Evolutionary conservation across 1,139 yeast species (phyloP).

Genomic region (Geotrichum europaeum): DNA sequence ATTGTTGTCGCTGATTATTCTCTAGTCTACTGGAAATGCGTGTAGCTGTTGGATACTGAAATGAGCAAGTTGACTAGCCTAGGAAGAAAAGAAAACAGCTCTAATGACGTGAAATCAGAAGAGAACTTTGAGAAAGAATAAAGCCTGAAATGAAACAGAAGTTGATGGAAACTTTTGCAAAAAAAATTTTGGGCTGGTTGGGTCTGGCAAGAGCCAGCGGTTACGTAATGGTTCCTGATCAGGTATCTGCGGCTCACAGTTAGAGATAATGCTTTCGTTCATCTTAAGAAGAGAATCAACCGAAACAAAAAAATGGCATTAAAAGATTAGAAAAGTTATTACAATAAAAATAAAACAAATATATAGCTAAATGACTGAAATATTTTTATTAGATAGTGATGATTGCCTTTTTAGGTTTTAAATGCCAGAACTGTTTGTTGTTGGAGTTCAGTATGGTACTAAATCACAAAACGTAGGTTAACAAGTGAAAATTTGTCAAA

Average conservation of each 20-base stretch:
- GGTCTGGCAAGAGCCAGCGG: background rate
- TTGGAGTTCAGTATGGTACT: no score
- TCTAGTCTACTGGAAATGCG: background rate
- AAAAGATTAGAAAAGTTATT: background rate
- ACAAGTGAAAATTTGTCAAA: background rate
- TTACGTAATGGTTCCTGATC: background rate
- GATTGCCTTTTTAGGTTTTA: no score
- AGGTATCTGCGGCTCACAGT: background rate
- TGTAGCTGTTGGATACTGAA: background rate
- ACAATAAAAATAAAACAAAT: background rate
- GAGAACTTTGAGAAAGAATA: background rate
- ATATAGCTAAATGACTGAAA: background rate
- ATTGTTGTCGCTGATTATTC: background rate
- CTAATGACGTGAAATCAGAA: background rate
- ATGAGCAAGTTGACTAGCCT: background rate
- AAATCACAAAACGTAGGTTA: background rate
- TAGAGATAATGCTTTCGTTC: background rate
- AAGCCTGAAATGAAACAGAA: background rate
- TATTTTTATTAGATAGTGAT: background rate
- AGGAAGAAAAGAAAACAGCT: background rate
- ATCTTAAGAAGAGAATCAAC: background rate
- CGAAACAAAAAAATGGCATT: background rate
- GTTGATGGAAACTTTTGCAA: background rate
- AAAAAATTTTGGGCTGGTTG: background rate
- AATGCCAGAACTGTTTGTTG: no score